Percentiles rank a stretch among this genome's conserved stretches.
phyloP scores from a whole-genome alignment of 805 yeast genomes.

The Nakazawaea ernobii region DNA sequence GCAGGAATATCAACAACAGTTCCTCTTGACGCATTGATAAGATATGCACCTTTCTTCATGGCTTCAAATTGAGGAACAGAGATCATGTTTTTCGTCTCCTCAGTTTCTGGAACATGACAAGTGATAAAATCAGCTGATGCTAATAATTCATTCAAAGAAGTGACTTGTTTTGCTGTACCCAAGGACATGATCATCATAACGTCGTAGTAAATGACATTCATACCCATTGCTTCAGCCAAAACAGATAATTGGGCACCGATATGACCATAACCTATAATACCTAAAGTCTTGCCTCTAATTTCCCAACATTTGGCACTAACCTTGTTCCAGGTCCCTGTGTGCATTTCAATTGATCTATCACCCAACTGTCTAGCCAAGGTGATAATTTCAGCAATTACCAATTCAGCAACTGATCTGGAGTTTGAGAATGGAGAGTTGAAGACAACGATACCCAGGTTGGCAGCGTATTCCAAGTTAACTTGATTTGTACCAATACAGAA shows the following conservation, averaged over 20 bases:
- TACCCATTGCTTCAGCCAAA: slow-evolving; percentile 95
- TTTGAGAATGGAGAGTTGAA: slow-evolving; percentile 98
- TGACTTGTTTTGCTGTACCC: slow-evolving; percentile 94
- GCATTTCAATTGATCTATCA: slow-evolving; percentile 93
- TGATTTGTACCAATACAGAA: slow-evolving; percentile 99
- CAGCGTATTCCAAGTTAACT: slow-evolving; percentile 89
- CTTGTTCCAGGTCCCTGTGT: slow-evolving; percentile 97
- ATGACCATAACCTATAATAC: slow-evolving; percentile 97
- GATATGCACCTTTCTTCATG: slow-evolving; percentile 94
- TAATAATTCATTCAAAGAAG: slow-evolving; percentile 77
- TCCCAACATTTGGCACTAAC: slow-evolving; percentile 96
- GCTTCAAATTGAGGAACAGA: slow-evolving; percentile 88
- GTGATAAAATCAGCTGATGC: slow-evolving; percentile 81
- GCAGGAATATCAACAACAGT: slow-evolving; percentile 97
- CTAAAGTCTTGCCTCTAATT: slow-evolving; percentile 96
- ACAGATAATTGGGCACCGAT: slow-evolving; percentile 97
- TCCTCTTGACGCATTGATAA: slow-evolving; percentile 96
- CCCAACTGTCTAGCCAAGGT: slow-evolving; percentile 94
- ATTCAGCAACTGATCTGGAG: slow-evolving; percentile 97
- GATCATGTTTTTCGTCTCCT: slow-evolving; percentile 87
- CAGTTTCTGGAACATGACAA: slow-evolving; percentile 90
- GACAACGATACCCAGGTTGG: slow-evolving; percentile 89
- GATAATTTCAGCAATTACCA: slow-evolving; percentile 92
- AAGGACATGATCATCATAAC: slow-evolving; percentile 88
- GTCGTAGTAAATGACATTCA: slow-evolving; percentile 94